Evolutionary conservation across 768 basidiomycete genomes (phyloP).

Genomic region (Boletellus ananiceps): DNA sequence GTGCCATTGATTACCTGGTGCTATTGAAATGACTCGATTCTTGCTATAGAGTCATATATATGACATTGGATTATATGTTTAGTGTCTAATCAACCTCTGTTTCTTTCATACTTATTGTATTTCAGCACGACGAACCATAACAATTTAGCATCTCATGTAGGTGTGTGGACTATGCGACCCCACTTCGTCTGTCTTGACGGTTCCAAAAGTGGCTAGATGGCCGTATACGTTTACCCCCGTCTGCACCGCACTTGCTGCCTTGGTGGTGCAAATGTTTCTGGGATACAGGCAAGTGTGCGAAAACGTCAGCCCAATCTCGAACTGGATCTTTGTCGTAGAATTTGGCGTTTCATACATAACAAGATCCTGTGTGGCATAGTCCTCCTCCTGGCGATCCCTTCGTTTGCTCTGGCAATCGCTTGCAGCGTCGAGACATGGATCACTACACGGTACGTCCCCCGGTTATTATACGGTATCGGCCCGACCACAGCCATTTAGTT

Average conservation of each 20-base stretch:
- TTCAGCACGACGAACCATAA: slow-evolving; percentile 9
- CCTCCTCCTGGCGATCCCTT: slow-evolving; percentile 33
- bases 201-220: slow-evolving; percentile 37
- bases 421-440: slow-evolving; percentile 44
- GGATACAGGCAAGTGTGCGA: slow-evolving; percentile 35
- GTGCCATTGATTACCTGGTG: not conserved
- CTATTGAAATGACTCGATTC: not conserved
- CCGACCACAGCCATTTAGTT: slow-evolving; percentile 22
- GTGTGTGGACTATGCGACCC: not conserved
- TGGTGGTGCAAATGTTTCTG: slow-evolving; percentile 45
- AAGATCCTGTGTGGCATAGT: slow-evolving; percentile 30
- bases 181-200: not conserved
- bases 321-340: slow-evolving; percentile 2
- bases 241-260: slow-evolving; percentile 42
- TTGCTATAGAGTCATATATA: slow-evolving; percentile 9
- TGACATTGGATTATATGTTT: slow-evolving; percentile 11
- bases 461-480: not conserved
- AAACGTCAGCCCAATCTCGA: not conserved
- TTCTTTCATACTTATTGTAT: not conserved
- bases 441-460: slow-evolving; percentile 34
- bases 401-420: slow-evolving; percentile 42
- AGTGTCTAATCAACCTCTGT: not conserved
- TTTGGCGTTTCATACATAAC: slow-evolving; percentile 6
- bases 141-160: slow-evolving; percentile 7
- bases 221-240: slow-evolving; percentile 47